A percentile compares a stretch with the other conserved stretches of the same genome.
Conservation (phyloP, 129 eudicot species). For the Tagetes erecta region DNA sequence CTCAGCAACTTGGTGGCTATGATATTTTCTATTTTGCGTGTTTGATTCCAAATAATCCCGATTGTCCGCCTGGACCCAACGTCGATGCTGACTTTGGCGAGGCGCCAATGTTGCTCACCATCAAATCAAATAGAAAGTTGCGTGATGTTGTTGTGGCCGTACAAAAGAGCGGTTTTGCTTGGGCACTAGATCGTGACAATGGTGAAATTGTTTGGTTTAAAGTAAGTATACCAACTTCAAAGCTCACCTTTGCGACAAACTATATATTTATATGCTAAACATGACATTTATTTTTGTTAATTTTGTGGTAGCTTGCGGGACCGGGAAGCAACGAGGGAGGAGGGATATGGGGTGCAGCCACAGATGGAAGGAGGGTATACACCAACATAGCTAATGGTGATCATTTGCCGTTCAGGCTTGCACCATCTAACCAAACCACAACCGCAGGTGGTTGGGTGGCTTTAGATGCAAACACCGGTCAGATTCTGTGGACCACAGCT, state of each 20-base stretch:
- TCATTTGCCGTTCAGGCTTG: constrained; percentile 37
- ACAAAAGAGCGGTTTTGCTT: constrained; percentile 68
- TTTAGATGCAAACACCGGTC: constrained; percentile 59
- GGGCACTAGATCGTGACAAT: constrained; percentile 60
- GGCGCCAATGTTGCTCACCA: constrained; percentile 60
- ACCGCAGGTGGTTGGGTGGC: constrained; percentile 74
- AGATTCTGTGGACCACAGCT: constrained; percentile 59
- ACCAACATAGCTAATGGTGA: constrained; percentile 56
- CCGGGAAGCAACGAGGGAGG: constrained; percentile 69
- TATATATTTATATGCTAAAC: background rate
- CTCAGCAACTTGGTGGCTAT: constrained; percentile 54
- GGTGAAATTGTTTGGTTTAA: constrained; percentile 60
- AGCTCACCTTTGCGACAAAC: background rate
- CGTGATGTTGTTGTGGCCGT: constrained; percentile 54
- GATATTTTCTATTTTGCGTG: constrained; percentile 62
- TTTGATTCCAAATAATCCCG: constrained; percentile 50
- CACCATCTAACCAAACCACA: constrained; percentile 54
- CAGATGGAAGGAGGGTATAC: constrained; percentile 54
- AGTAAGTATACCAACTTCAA: constrained; percentile 19
- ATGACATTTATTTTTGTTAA: background rate
- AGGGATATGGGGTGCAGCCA: constrained; percentile 70
- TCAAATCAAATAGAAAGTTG: constrained; percentile 24
- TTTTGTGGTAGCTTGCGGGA: constrained; percentile 50
- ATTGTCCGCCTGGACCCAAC: constrained; percentile 67
- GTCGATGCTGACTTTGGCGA: constrained; percentile 68